Evolutionary conservation across 108 stramenopile genomes (phyloP).

Genomic region (Mediolabrus comicus): DNA sequence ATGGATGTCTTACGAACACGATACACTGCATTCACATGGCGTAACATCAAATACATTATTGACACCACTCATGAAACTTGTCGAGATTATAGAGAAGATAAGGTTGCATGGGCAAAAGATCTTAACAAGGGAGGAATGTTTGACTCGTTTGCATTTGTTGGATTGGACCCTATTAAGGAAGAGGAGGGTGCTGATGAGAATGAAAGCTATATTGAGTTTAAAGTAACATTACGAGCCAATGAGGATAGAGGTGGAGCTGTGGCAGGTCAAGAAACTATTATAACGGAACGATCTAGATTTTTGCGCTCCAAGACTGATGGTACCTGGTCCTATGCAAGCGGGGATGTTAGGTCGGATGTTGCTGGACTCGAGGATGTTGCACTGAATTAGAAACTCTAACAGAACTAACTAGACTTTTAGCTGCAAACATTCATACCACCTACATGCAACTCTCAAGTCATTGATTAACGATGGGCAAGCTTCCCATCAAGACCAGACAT

Average conservation of each 20-base stretch:
- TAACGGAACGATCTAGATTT: constrained; percentile 64
- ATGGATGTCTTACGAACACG: constrained; percentile 61
- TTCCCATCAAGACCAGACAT: constrained; percentile 92
- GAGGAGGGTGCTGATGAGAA: constrained; percentile 40
- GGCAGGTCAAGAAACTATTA: constrained; percentile 55
- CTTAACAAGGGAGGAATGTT: constrained; percentile 78
- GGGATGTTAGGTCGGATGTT: constrained; percentile 62
- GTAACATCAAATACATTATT: constrained; percentile 60
- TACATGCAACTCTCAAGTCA: neutral
- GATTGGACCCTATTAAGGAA: constrained; percentile 38
- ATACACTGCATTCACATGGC: constrained; percentile 66
- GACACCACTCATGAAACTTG: constrained; percentile 67
- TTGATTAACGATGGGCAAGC: constrained; percentile 78
- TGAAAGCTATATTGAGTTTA: constrained; percentile 63
- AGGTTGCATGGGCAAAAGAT: constrained; percentile 73
- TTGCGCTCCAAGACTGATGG: constrained; percentile 36
- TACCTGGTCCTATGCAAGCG: constrained; percentile 66
- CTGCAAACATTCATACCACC: neutral
- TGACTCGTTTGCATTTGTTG: constrained; percentile 74
- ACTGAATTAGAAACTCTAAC: constrained; percentile 51
- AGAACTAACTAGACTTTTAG: too few species aligned
- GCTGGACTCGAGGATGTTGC: constrained; percentile 53
- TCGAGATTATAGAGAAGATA: constrained; percentile 57
- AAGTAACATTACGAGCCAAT: constrained; percentile 46
- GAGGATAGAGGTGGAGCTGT: neutral